Evolutionary conservation across 106 monocot species (phyloP).

Genomic region (Narthecium ossifragum): DNA sequence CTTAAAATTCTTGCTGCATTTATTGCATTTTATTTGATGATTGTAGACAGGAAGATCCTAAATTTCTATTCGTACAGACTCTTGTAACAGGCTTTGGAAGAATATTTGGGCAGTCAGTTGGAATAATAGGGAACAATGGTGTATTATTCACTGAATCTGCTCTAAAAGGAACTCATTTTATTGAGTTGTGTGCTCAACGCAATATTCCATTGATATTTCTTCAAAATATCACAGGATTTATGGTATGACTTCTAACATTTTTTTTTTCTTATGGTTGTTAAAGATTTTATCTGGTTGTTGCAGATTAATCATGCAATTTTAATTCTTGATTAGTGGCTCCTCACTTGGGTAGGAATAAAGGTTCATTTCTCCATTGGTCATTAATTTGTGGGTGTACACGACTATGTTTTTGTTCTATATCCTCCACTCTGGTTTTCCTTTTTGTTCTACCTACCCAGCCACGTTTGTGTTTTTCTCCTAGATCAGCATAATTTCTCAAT

Average conservation of each 20-base stretch:
- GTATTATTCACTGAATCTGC: slow-evolving; percentile 97
- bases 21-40: not conserved
- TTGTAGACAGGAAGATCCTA: not conserved
- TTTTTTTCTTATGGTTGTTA: too few species aligned
- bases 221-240: slow-evolving; percentile 98
- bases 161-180: slow-evolving; percentile 91
- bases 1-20: slow-evolving; percentile 4
- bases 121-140: slow-evolving; percentile 97
- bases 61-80: slow-evolving; percentile 47
- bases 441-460: too few species aligned
- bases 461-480: too few species aligned
- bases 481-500: too few species aligned
- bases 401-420: too few species aligned
- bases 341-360: too few species aligned
- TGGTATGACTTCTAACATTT: slow-evolving; percentile 49
- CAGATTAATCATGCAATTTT: too few species aligned
- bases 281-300: too few species aligned
- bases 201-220: slow-evolving; percentile 99
- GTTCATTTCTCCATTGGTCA: too few species aligned
- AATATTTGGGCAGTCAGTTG: slow-evolving; percentile 92
- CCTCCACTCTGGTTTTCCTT: too few species aligned
- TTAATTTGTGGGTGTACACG: too few species aligned
- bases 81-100: slow-evolving; percentile 96
- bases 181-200: slow-evolving; percentile 90
- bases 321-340: too few species aligned